Conservation (phyloP, 345 rosid genomes). For the Dovyalis caffra region DNA sequence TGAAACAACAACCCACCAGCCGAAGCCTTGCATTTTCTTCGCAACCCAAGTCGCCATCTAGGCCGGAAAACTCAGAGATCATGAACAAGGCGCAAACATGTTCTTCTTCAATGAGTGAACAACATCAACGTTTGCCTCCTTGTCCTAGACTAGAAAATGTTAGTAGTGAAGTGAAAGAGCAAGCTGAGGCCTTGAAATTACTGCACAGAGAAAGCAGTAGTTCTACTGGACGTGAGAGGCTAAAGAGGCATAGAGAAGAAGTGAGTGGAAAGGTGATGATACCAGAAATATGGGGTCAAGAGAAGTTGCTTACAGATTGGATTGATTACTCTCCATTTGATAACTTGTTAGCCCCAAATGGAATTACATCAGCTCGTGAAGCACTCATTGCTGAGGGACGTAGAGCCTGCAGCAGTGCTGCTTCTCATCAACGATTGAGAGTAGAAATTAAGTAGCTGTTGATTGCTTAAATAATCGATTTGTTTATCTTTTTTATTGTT, state of each 20-base stretch:
- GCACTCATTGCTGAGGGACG: slow-evolving; percentile 51
- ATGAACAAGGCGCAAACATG: neutral
- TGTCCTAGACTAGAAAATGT: neutral
- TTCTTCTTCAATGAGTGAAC: neutral
- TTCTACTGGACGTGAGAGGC: slow-evolving; percentile 50
- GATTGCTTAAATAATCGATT: neutral
- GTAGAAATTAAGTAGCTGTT: slow-evolving; percentile 48
- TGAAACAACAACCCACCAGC: slow-evolving; percentile 16
- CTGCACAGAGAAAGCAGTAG: too few relatives aligned
- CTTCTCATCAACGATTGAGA: slow-evolving; percentile 35
- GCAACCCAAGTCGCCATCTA: neutral
- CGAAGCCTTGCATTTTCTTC: slow-evolving; percentile 1
- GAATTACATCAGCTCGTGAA: slow-evolving; percentile 62
- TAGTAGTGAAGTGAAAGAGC: slow-evolving; percentile 5
- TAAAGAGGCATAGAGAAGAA: slow-evolving; percentile 60
- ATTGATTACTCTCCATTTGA: slow-evolving; percentile 60
- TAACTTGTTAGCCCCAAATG: slow-evolving; percentile 38
- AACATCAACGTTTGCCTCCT: neutral
- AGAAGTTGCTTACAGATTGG: slow-evolving; percentile 61
- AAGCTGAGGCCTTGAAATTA: slow-evolving; percentile 11
- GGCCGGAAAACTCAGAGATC: neutral
- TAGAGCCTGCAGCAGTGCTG: slow-evolving; percentile 9
- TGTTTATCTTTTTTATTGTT: neutral
- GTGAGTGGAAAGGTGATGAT: slow-evolving; percentile 51
- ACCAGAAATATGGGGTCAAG: slow-evolving; percentile 72